Evolutionary conservation across 139 green algal genomes (phyloP), one percentile per base, ranked within the genome.

Genomic region (Chlamydomonas schloesseri): DNA sequence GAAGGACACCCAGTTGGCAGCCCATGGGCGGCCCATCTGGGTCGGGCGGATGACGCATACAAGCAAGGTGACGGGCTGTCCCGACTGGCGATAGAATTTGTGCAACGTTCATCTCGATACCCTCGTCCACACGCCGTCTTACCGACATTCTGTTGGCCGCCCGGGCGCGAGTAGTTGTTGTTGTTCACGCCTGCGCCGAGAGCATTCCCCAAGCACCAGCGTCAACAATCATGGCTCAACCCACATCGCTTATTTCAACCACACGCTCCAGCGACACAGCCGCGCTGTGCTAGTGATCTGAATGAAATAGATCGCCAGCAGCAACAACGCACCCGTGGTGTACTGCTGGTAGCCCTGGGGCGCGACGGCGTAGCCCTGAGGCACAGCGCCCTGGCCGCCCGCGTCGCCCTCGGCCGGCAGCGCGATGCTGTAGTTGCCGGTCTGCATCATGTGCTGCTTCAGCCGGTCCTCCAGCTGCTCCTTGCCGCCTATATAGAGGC

Each of bases 181-280:
- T 83, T 97, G 96, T 89, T 98, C 94, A 55, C 60, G 53, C 64
- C 94, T 94, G 18, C 93, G 82, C n/a, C n/a, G n/a, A n/a, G n/a
- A n/a, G n/a, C n/a, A 62, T 11, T 24, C 55, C 20, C 55, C 20
- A 23, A 17, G 20, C 55, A 62, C 53, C 13, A 13, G 15, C 13
- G 53, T 58, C 53, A 58, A 58, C 53, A 58, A 58, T 58, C 53
- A 23, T 58, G 53, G 15, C 53, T 58, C 29, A 46, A 72, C 9
- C 9, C 29, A 72, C 5, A 29, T 21, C 4, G 29, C 67, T 42
- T 46, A 72, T 42, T 18, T 46, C 53, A 58, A 58, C 53, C 15
- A 15, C 13, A 58, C 13, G 13, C 13, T 15, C 13, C 53, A 58
- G 13, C 53, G 53, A 15, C 53, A 58, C 13, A 58, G n/a, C n/a